Evolutionary conservation across 2,329 filamentous ascomycete species (phyloP), one percentile per base, ranked within the genome.

Genomic region (Apiospora sp.): DNA sequence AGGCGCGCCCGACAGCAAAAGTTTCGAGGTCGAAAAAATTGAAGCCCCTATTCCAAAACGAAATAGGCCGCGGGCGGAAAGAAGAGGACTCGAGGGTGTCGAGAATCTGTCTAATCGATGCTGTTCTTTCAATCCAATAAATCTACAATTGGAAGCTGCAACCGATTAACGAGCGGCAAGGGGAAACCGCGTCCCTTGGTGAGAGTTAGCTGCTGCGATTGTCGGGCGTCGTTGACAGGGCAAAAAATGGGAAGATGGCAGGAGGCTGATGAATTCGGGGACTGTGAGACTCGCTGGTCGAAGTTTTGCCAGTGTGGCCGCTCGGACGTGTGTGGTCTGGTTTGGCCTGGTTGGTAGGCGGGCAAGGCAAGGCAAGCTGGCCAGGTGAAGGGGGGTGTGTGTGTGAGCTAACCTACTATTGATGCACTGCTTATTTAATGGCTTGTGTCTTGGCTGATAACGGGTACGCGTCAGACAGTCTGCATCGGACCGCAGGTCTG

Each of bases 101-200:
- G 67, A 71, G 73, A 72, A 71, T 69, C 73, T 51, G 72, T 75
- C 75, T 74, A 74, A 73, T 70, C 69, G 73, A 72, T 41, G 34
- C 41, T 12, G 58, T n/a, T 41, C 54, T 22, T n/a, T 22, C 34
- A 64, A n/a, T 64, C 58, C 34, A 64, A 64, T 24, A 64, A 64
- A 24, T 41, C 34, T 64, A 41, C 67, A 72, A 73, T 74, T 41
- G 68, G 22, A 67, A 71, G 71, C 49, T 68, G 71, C 68, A 72
- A 16, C 69, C 74, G 73, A 77, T 72, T 77, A 81, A 76, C 78
- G 79, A 81, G 76, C 75, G 79, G 75, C 78, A 75, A 75, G 75
- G 77, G 76, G 72, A 75, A 58, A 68, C 41, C 41, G 41, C 67
- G 37, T 67, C 70, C 73, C 67, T 51, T 58, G 30, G 43, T 34